These are phyloP conservation scores for Phytophthora litchii DNA, from an alignment of 352 stramenopile genomes.

Conservation along the genomic window DNA sequence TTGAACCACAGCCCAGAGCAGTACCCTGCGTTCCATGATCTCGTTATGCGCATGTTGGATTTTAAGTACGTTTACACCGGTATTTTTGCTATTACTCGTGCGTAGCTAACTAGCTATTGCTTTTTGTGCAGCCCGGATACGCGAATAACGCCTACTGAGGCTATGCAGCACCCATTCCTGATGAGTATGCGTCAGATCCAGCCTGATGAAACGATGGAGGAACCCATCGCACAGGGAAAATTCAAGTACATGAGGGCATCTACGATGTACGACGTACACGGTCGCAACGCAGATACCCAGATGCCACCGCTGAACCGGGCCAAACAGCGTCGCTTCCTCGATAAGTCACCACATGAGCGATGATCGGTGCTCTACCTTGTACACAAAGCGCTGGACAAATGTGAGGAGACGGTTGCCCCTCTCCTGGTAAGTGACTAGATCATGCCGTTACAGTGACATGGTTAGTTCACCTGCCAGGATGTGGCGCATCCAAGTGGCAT, in stretches of 20 bases:
- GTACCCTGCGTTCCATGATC: constrained; percentile 94
- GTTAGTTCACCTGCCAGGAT: not conserved
- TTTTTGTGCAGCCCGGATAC: constrained; percentile 61
- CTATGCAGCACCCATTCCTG: constrained; percentile 95
- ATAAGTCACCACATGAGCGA: constrained; percentile 45
- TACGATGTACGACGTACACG: constrained; percentile 45
- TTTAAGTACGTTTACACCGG: constrained; percentile 80
- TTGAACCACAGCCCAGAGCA: constrained; percentile 79
- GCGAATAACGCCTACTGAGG: constrained; percentile 92
- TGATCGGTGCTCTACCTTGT: constrained; percentile 28
- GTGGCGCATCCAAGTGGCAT: not conserved
- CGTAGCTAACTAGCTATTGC: constrained; percentile 7
- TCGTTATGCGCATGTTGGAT: constrained; percentile 95
- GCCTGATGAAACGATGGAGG: constrained; percentile 44
- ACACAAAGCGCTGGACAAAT: constrained; percentile 15
- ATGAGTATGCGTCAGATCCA: constrained; percentile 43
- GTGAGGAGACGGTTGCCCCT: not conserved
- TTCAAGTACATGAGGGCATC: constrained; percentile 57
- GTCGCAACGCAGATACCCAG: constrained; percentile 35
- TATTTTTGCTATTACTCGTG: not conserved
- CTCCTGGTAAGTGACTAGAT: not conserved
- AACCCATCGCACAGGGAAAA: constrained; percentile 43
- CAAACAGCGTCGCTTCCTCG: constrained; percentile 55
- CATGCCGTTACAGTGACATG: not conserved
- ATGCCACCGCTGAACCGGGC: constrained; percentile 45